phyloP scores from a whole-genome alignment of 1,284 basidiomycete genomes.

The Spongispora temasekensis region DNA sequence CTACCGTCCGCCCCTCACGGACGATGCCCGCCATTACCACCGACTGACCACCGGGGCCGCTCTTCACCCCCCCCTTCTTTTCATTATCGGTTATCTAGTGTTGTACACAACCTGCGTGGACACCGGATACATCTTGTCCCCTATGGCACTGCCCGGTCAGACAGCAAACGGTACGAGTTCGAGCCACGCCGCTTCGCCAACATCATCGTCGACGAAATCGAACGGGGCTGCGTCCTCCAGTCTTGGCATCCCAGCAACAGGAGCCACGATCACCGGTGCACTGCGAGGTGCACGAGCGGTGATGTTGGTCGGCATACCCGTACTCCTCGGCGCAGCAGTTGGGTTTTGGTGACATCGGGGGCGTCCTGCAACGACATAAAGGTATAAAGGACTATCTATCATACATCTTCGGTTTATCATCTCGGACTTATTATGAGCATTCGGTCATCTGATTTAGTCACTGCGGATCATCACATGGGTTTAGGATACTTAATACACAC shows the following conservation, averaged over 20 bases:
- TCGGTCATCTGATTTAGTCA: background rate
- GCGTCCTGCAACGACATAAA: background rate
- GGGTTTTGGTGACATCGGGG: constrained; percentile 16
- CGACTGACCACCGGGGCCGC: no score
- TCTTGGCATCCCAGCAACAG: background rate
- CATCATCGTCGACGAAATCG: constrained; percentile 2
- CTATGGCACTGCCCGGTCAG: constrained; percentile 45
- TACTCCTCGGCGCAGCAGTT: constrained; percentile 12
- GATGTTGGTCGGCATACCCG: constrained; percentile 6
- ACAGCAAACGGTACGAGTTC: constrained; percentile 32
- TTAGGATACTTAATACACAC: constrained; percentile 4
- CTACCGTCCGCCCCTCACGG: background rate
- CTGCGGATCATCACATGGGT: constrained; percentile 3
- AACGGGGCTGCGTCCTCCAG: background rate
- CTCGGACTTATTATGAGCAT: constrained; percentile 1
- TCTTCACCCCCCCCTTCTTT: background rate
- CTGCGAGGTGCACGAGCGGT: background rate
- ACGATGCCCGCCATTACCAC: background rate
- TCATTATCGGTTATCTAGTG: constrained; percentile 17
- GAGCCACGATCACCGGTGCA: background rate
- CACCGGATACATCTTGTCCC: constrained; percentile 36
- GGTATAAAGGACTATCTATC: constrained; percentile 9
- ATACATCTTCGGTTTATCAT: constrained; percentile 11
- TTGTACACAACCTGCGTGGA: constrained; percentile 34
- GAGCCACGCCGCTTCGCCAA: constrained; percentile 5